Evolutionary conservation across 2,329 filamentous ascomycete genomes (phyloP), one percentile per base, ranked within the genome.

Genomic region (Neocatenulostroma microsporum): DNA sequence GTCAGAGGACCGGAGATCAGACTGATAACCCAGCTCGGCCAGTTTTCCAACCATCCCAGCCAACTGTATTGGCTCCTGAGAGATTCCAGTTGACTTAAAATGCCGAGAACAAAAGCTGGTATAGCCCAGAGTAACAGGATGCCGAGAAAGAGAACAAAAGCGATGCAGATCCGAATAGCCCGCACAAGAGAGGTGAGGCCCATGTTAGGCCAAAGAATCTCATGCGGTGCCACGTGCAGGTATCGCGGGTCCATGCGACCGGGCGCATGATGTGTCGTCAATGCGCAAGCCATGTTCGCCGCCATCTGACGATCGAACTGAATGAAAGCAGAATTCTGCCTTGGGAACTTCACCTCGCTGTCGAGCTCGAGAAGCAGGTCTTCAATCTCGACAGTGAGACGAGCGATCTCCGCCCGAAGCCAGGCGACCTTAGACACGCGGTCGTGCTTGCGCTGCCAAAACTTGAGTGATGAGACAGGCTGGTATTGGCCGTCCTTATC

Each of bases 251-350:
- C 17, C 41, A 44, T 44, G 24, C 13, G 14, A 15, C 38, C 38
- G 12, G 41, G 41, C 19, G 28, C 26, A 24, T 44, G 41, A 21
- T 44, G 41, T 8, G 29, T 32, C 11, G 30, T 27, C 41, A 41
- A 26, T 18, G 38, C 38, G 24, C 34, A 41, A 23, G 41, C 41
- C 38, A 44, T 41, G 26, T 44, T 37, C 12, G 41, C 41, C 4
- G 41, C 29, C 38, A 44, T 41, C 25, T 44, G 41, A 15, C 38
- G 19, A 26, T 44, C 38, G 38, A 44, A 44, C 24, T 44, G 41
- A 21, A 44, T 36, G 35, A 44, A 44, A 13, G 41, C 41, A 12
- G 41, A 44, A 19, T 44, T 44, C 31, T 41, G 38, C 12, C 15
- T 25, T 19, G 28, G 28, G 32, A 44, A 44, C n/a, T 27, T 21